Evolutionary conservation across 2,329 filamentous ascomycete genomes (phyloP).

Genomic region (Boeremia exigua): DNA sequence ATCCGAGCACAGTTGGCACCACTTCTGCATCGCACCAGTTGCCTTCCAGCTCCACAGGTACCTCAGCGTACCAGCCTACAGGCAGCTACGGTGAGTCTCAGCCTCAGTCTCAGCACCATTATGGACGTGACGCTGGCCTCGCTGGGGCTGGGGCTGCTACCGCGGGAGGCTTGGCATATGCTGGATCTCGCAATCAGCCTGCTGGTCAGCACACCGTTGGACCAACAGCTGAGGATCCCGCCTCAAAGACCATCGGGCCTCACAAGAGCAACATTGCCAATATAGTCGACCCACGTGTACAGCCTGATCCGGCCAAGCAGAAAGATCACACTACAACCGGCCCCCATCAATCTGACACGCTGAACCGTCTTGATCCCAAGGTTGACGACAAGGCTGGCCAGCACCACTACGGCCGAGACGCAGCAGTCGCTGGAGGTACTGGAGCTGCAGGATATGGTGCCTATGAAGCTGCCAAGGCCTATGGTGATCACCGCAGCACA

Average conservation of each 20-base stretch:
- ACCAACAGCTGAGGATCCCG: constrained; percentile 31
- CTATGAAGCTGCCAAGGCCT: constrained; percentile 39
- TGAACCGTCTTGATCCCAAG: constrained; percentile 37
- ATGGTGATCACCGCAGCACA: constrained; percentile 39
- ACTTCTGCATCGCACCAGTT: not conserved
- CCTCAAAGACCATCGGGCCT: constrained; percentile 36
- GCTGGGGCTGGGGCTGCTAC: constrained; percentile 12
- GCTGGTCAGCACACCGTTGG: constrained; percentile 29
- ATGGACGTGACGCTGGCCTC: constrained; percentile 32
- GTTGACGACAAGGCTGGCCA: constrained; percentile 27
- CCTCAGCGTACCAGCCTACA: not conserved
- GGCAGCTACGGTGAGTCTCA: not conserved
- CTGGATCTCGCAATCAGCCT: constrained; percentile 22
- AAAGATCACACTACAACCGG: constrained; percentile 35
- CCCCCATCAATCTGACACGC: constrained; percentile 33
- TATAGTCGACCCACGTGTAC: constrained; percentile 39
- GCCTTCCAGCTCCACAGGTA: not conserved
- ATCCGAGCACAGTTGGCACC: constrained; percentile 7
- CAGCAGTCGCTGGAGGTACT: constrained; percentile 39
- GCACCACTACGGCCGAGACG: constrained; percentile 35
- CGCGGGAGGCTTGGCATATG: constrained; percentile 18
- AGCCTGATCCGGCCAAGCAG: constrained; percentile 38
- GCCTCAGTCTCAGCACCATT: constrained; percentile 16
- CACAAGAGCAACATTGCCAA: constrained; percentile 43
- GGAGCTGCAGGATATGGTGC: constrained; percentile 42